Percentiles rank a stretch among this genome's conserved stretches.
Evolutionary conservation across 306 rosid species (phyloP).

Genomic region (Sicyos edulis): DNA sequence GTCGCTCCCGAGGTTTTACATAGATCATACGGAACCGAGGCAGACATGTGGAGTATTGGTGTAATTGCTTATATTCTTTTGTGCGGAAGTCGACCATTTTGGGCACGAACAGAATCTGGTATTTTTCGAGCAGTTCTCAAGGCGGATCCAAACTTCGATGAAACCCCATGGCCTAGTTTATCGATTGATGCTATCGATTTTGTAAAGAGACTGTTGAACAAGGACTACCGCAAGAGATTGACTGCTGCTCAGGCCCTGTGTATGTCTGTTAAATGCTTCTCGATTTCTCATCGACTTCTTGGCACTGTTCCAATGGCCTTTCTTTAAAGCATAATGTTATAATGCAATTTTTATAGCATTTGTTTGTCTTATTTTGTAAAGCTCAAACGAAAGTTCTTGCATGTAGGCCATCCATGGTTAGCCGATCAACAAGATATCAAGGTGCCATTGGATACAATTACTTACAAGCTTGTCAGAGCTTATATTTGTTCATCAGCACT

Average conservation of each 20-base stretch:
- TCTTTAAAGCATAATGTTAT: neutral
- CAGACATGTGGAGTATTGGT: conserved; percentile 89
- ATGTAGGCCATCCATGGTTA: conserved; percentile 83
- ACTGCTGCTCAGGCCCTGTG: conserved; percentile 86
- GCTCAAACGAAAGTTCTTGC: conserved; percentile 17
- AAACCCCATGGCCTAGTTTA: conserved; percentile 84
- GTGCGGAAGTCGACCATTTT: conserved; percentile 84
- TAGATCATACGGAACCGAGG: conserved; percentile 79
- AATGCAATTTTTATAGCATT: neutral
- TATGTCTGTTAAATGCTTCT: conserved; percentile 21
- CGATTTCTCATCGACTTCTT: neutral
- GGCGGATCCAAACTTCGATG: conserved; percentile 77
- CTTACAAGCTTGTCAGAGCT: conserved; percentile 54
- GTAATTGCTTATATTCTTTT: conserved; percentile 80
- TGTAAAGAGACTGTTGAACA: conserved; percentile 70
- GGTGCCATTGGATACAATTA: conserved; percentile 66
- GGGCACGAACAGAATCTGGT: conserved; percentile 84
- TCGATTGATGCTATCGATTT: conserved; percentile 70
- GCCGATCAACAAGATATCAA: conserved; percentile 45
- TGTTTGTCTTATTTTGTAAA: neutral
- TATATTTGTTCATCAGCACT: conserved; percentile 68
- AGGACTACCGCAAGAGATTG: conserved; percentile 70
- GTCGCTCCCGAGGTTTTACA: conserved; percentile 92
- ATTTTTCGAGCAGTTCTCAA: conserved; percentile 76
- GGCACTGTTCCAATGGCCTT: neutral